phyloP scores from a whole-genome alignment of 1,139 yeast species.

The Lipomyces yarrowii region DNA sequence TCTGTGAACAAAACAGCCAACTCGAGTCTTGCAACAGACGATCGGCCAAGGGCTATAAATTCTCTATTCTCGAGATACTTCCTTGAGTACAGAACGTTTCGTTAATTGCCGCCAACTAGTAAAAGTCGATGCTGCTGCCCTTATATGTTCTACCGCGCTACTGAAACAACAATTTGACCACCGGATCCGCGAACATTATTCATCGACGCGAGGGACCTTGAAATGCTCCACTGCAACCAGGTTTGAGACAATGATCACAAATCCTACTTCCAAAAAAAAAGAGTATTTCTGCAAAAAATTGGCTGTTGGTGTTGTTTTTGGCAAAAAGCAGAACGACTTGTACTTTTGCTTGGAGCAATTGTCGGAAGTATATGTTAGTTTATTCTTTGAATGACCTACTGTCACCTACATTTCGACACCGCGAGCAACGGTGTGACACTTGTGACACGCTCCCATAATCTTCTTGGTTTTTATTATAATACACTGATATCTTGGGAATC shows the following conservation, averaged over 20 bases:
- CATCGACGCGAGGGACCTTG: background rate
- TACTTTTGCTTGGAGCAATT: background rate
- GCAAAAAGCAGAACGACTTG: background rate
- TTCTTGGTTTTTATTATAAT: background rate
- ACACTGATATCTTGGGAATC: no score
- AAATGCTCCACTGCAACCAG: background rate
- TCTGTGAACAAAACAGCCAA: background rate
- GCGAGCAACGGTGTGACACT: background rate
- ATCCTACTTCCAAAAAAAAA: background rate
- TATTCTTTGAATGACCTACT: background rate
- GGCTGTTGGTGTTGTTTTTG: background rate
- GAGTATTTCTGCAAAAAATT: background rate
- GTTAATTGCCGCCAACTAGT: background rate
- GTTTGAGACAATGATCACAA: background rate
- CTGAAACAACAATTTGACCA: background rate
- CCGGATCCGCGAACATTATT: background rate
- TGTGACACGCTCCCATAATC: background rate
- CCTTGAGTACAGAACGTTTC: background rate
- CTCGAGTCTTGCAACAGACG: background rate
- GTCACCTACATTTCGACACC: background rate
- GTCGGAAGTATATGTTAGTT: background rate
- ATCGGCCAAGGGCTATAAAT: background rate
- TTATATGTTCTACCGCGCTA: background rate
- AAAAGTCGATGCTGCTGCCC: background rate
- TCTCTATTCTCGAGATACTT: background rate